Conservation (phyloP, 176 grass and related monocot species). For the Melocanna baccifera region DNA sequence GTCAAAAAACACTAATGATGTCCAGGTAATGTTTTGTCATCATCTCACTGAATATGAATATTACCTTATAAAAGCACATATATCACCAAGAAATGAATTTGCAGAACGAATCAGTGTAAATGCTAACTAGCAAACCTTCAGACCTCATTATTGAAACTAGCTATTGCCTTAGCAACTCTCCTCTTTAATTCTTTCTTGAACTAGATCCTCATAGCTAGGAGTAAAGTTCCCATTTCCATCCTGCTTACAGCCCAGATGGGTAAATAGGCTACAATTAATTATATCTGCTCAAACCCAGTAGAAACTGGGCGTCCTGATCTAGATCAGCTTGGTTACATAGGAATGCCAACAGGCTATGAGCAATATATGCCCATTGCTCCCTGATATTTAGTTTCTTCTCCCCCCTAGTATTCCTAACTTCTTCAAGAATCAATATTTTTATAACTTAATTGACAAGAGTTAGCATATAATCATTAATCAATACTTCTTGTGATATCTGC, state of each 20-base stretch:
- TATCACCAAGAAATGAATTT: neutral
- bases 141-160: neutral
- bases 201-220: neutral
- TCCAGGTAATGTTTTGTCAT: neutral
- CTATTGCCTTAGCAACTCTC: neutral
- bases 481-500: neutral
- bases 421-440: neutral
- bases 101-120: neutral
- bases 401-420: neutral
- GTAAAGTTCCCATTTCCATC: conserved; percentile 5
- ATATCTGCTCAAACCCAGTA: conserved; percentile 4
- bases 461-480: neutral
- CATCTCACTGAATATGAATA: neutral
- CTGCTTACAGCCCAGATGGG: neutral
- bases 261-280: neutral
- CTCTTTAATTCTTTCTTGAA: neutral
- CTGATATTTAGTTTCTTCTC: neutral
- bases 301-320: neutral
- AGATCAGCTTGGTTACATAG: neutral
- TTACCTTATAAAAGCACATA: conserved; percentile 7
- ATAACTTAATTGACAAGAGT: neutral
- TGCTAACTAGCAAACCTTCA: neutral
- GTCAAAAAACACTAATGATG: neutral
- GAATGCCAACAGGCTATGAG: neutral
- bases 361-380: neutral